phyloP scores from a whole-genome alignment of 2,329 filamentous ascomycete species.

The Penicillium concentricum region DNA sequence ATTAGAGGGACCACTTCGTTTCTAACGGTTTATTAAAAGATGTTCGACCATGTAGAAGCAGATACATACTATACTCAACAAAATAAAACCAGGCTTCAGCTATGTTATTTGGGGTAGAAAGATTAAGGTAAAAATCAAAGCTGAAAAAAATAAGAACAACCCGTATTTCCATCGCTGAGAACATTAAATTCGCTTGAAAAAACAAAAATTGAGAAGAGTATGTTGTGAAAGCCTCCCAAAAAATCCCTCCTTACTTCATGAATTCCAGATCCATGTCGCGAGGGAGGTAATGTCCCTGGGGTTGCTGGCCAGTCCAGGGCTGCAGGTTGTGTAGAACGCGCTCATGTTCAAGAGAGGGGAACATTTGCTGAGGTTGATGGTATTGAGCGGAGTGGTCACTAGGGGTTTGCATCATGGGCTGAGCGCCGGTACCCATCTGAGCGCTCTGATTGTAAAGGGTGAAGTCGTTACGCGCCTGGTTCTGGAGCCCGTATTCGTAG shows the following conservation, averaged over 20 bases:
- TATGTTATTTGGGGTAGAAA: background rate
- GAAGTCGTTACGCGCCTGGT: slow-evolving; percentile 25
- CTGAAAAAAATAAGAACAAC: background rate
- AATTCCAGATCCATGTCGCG: slow-evolving; percentile 21
- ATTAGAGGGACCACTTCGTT: too few species aligned
- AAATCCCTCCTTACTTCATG: slow-evolving; percentile 10
- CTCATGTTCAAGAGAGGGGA: slow-evolving; percentile 20
- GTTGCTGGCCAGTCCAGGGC: slow-evolving; percentile 15
- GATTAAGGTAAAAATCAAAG: slow-evolving; percentile 4
- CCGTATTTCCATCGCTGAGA: slow-evolving; percentile 6
- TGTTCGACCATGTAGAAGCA: too few species aligned
- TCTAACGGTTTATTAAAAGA: too few species aligned
- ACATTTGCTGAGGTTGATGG: slow-evolving; percentile 18
- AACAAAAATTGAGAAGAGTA: background rate
- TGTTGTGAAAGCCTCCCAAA: background rate
- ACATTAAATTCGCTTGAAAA: slow-evolving; percentile 8
- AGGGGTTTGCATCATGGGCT: slow-evolving; percentile 2
- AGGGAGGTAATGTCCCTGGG: slow-evolving; percentile 12
- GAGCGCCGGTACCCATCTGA: slow-evolving; percentile 1
- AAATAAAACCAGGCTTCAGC: background rate
- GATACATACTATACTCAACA: background rate
- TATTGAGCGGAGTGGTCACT: slow-evolving; percentile 12
- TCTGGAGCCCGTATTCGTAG: slow-evolving; percentile 14
- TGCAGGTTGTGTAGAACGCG: slow-evolving; percentile 12
- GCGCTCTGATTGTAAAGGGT: slow-evolving; percentile 25